phyloP scores from a whole-genome alignment of 1,284 basidiomycete genomes.

The Inonotus obliquus region DNA sequence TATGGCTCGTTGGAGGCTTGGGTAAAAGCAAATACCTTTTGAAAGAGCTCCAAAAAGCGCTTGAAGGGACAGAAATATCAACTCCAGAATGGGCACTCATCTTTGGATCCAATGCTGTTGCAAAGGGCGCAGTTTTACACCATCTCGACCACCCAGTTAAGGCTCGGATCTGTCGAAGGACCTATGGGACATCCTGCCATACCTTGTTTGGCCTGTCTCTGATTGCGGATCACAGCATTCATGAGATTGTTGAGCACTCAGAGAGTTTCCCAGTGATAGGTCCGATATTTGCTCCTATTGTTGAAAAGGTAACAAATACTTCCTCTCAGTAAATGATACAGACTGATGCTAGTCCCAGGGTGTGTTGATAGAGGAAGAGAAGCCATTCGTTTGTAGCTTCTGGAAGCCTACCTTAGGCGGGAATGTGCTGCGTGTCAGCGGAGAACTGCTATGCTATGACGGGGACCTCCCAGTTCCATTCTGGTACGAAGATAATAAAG shows the following conservation, averaged over 20 bases:
- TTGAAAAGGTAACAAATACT: constrained; percentile 22
- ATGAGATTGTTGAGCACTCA: neutral
- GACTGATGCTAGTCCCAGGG: neutral
- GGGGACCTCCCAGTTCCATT: constrained; percentile 3
- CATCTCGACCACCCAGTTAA: constrained; percentile 77
- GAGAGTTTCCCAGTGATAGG: constrained; percentile 63
- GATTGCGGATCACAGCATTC: constrained; percentile 52
- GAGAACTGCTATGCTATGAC: neutral
- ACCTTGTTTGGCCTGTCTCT: constrained; percentile 58
- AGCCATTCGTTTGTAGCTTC: neutral
- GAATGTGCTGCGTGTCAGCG: neutral
- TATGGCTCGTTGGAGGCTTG: constrained; percentile 76
- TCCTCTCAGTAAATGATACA: constrained; percentile 23
- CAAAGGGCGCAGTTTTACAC: constrained; percentile 76
- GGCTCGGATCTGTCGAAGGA: constrained; percentile 67
- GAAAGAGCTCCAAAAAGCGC: constrained; percentile 60
- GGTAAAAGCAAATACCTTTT: constrained; percentile 76
- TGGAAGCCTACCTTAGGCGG: neutral
- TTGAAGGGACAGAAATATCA: constrained; percentile 55
- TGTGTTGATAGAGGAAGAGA: no score
- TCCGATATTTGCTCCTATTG: constrained; percentile 63
- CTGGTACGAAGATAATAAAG: constrained; percentile 15
- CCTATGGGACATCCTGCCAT: constrained; percentile 74
- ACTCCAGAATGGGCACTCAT: constrained; percentile 46
- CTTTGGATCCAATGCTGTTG: constrained; percentile 69